These are phyloP conservation scores for Saposhnikovia divaricata DNA, from an alignment of 129 eudicot species.

Conservation along the genomic window DNA sequence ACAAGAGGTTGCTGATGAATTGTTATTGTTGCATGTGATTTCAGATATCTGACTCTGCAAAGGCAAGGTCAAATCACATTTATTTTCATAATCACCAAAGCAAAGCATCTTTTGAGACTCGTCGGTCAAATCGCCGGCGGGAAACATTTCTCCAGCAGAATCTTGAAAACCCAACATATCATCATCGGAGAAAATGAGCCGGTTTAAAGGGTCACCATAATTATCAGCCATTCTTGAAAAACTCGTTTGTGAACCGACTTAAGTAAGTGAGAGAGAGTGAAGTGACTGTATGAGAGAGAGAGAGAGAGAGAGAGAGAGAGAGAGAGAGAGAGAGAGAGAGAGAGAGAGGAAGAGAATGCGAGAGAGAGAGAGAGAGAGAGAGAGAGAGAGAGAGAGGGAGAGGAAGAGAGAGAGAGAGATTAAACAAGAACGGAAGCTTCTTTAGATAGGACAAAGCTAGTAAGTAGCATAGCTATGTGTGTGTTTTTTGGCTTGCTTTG, in stretches of 20 bases:
- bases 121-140: constrained; percentile 1
- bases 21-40: constrained; percentile 19
- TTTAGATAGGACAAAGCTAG: constrained; percentile 11
- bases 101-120: constrained; percentile 65
- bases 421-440: constrained; percentile 13
- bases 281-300: not conserved
- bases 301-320: not conserved
- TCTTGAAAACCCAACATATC: constrained; percentile 15
- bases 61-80: constrained; percentile 10
- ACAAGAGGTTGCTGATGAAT: constrained; percentile 34
- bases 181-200: constrained; percentile 44
- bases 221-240: constrained; percentile 10
- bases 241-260: not conserved
- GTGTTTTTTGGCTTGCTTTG: not conserved
- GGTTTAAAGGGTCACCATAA: constrained; percentile 36
- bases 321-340: not conserved
- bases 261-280: not conserved
- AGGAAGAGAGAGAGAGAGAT: too few relatives aligned
- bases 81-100: constrained; percentile 37
- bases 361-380: not conserved
- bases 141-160: constrained; percentile 1
- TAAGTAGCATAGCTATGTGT: not conserved
- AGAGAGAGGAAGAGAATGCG: too few relatives aligned
- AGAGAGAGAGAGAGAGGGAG: constrained; percentile 1
- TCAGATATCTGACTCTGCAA: constrained; percentile 18